These are phyloP conservation scores for Puccinia triticina DNA, from an alignment of 1,284 basidiomycete species.

Conservation along the genomic window DNA sequence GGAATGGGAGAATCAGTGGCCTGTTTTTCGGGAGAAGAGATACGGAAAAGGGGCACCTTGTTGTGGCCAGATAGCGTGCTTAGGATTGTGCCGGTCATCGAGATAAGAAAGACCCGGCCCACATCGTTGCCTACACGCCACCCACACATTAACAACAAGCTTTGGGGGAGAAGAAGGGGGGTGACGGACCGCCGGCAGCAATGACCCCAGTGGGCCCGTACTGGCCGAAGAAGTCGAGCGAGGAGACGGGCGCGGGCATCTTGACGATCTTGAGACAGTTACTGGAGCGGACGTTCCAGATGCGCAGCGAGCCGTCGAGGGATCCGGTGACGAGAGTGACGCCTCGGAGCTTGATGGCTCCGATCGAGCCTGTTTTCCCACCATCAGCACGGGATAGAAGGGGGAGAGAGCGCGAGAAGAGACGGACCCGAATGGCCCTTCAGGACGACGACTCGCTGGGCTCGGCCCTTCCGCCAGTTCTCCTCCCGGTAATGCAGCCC, in stretches of 20 bases:
- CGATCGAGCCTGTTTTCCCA: conserved; percentile 38
- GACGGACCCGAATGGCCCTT: conserved; percentile 48
- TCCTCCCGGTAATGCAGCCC: conserved; percentile 81
- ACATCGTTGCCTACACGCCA: conserved; percentile 44
- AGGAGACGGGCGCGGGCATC: conserved; percentile 50
- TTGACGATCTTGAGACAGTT: conserved; percentile 48
- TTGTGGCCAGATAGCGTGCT: conserved; percentile 48
- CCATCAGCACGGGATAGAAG: too few relatives aligned
- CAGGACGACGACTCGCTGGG: conserved; percentile 44
- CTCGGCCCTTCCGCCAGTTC: conserved; percentile 67
- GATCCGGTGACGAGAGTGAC: conserved; percentile 46
- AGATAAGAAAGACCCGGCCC: conserved; percentile 49
- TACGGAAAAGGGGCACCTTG: conserved; percentile 9
- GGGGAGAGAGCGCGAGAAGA: neutral
- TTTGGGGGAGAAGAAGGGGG: neutral
- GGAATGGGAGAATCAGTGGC: neutral
- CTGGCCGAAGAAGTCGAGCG: conserved; percentile 39
- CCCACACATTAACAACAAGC: neutral
- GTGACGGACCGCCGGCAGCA: conserved; percentile 41
- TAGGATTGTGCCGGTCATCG: conserved; percentile 39
- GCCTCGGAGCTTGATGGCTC: conserved; percentile 44
- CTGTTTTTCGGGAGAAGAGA: neutral
- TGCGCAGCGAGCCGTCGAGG: conserved; percentile 42
- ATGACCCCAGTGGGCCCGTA: conserved; percentile 47
- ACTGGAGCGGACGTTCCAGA: conserved; percentile 48